These are phyloP conservation scores for Verticillium zaregamsianum DNA, from an alignment of 2,329 filamentous ascomycete species.

Conservation along the genomic window DNA sequence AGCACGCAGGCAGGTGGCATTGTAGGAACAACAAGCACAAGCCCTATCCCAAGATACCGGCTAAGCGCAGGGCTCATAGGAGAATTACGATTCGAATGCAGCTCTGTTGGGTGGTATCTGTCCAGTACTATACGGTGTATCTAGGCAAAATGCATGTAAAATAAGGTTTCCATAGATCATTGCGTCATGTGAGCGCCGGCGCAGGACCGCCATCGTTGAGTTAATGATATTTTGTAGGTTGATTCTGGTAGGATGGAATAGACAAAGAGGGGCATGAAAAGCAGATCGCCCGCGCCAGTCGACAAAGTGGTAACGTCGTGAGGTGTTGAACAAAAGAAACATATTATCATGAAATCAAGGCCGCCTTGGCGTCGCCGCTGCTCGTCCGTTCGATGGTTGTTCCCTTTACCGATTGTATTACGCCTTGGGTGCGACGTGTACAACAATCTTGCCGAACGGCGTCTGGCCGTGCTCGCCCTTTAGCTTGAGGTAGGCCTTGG, in stretches of 20 bases:
- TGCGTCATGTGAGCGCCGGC: no score
- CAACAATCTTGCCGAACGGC: conserved; percentile 52
- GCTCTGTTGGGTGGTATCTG: no score
- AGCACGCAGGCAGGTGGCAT: no score
- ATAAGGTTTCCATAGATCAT: no score
- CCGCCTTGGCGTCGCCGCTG: not conserved
- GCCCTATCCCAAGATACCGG: no score
- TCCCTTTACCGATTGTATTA: not conserved
- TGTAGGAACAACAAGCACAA: no score
- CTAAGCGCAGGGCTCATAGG: no score
- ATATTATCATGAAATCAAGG: not conserved
- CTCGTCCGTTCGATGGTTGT: not conserved
- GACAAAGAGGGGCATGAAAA: not conserved
- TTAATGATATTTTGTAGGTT: not conserved
- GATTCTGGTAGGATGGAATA: not conserved
- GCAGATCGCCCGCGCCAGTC: not conserved
- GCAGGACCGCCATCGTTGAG: not conserved
- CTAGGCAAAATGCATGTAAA: no score
- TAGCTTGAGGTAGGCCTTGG: conserved; percentile 53
- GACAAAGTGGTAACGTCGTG: not conserved
- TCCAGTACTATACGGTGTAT: no score
- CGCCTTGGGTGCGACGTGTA: conserved; percentile 18
- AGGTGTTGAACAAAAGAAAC: not conserved
- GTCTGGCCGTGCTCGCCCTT: conserved; percentile 49
- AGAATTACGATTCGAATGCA: no score